Conservation (phyloP, 306 rosid genomes). For the Prunus dulcis region DNA sequence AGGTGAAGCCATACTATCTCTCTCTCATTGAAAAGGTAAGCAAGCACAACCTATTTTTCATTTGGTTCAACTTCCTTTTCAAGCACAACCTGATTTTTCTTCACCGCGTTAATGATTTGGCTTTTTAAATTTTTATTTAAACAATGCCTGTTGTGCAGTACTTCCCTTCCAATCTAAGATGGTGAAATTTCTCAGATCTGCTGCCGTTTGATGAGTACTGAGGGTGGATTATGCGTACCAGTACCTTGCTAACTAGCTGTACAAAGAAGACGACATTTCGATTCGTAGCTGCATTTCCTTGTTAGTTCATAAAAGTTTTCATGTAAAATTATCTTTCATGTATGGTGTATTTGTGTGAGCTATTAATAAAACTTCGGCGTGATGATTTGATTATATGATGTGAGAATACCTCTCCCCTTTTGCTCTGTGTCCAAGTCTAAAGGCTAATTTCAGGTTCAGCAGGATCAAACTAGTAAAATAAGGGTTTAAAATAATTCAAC, state of each 20-base stretch:
- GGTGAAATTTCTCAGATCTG: slow-evolving; percentile 46
- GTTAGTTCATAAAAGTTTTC: background rate
- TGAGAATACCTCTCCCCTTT: background rate
- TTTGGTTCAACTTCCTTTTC: background rate
- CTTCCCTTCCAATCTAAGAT: slow-evolving; percentile 69
- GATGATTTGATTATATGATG: background rate
- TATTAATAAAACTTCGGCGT: background rate
- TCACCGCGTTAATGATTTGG: background rate
- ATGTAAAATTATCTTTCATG: background rate
- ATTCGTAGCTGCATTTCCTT: slow-evolving; percentile 12
- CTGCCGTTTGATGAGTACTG: background rate
- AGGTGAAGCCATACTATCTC: slow-evolving; percentile 75
- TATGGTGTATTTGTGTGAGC: background rate
- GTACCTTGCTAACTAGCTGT: background rate
- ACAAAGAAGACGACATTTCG: background rate
- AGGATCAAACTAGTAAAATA: too few relatives aligned
- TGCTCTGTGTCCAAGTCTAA: background rate
- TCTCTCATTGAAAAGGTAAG: slow-evolving; percentile 70
- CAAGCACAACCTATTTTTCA: background rate
- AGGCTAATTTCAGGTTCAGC: too few relatives aligned
- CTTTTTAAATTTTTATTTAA: background rate
- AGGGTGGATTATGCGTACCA: background rate
- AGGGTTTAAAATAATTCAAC: too few relatives aligned
- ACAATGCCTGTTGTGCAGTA: slow-evolving; percentile 45
- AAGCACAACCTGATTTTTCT: too few relatives aligned